Evolutionary conservation across 2,329 filamentous ascomycete genomes (phyloP).

Genomic region (Pezicula carpinea): DNA sequence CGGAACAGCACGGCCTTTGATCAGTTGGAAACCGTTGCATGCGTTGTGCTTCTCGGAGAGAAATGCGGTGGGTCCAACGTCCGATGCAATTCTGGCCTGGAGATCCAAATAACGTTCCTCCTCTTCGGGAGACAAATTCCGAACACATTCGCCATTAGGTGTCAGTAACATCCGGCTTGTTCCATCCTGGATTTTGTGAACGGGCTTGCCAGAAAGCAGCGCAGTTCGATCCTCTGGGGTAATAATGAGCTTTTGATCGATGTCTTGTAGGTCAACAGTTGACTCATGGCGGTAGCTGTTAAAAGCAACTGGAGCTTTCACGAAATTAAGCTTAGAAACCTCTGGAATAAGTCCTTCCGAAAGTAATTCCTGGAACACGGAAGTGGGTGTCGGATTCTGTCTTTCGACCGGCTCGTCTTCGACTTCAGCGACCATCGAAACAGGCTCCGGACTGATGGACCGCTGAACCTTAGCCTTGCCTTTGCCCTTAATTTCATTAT

Average conservation of each 20-base stretch:
- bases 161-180: conserved; percentile 65
- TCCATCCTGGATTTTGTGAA: conserved; percentile 59
- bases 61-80: conserved; percentile 51
- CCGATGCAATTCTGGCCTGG: conserved; percentile 53
- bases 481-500: conserved; percentile 15
- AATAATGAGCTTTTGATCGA: conserved; percentile 39
- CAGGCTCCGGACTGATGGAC: conserved; percentile 15
- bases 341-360: conserved; percentile 30
- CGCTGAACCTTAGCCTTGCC: conserved; percentile 20
- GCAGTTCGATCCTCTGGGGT: conserved; percentile 49
- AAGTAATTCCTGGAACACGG: conserved; percentile 35
- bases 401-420: conserved; percentile 25
- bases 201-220: conserved; percentile 51
- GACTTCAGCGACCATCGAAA: conserved; percentile 14
- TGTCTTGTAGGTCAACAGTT: conserved; percentile 15
- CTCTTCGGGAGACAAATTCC: conserved; percentile 63
- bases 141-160: conserved; percentile 71
- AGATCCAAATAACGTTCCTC: conserved; percentile 67
- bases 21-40: conserved; percentile 53
- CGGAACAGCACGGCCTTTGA: conserved; percentile 60
- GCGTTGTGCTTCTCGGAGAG: conserved; percentile 50
- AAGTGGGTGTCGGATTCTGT: conserved; percentile 23
- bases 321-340: conserved; percentile 34
- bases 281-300: conserved; percentile 29
- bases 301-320: conserved; percentile 32